Base-by-base conservation (phyloP, 306 rosid species). In the Quillaja saponaria region DNA sequence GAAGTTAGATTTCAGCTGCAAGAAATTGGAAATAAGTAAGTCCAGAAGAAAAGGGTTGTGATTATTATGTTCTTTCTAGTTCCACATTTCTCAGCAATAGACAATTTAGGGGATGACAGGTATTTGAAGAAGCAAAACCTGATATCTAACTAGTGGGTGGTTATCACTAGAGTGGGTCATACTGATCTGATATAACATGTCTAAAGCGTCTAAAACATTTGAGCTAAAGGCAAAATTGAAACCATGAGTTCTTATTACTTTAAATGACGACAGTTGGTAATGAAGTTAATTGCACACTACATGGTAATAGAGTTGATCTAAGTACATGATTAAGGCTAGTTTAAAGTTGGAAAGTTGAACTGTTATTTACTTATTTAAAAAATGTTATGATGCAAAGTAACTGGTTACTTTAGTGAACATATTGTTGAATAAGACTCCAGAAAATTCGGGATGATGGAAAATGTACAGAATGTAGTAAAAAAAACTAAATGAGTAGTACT, bases 1-100 rank as follows among this genome's bases (percentile, higher is more conserved):
- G n/a, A n/a, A n/a, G n/a, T n/a, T 54, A 46, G 13, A 53, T 17
- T 70, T 38, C 42, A 58, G 28, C 45, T 41, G 11, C 56, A 44
- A 46, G 52, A 54, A 66, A 54, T 0, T 12, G 13, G 6, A 18
- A 63, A 44, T 42, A 47, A n/a, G n/a, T n/a, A n/a, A n/a, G 10
- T 66, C 8, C 31, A 11, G 20, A 40, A 54, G 58, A 34, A 58
- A 51, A 12, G 51, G 59, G 66, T 47, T 67, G 65, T 74, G 42
- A 52, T 12, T 16, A 18, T 47, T 4, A 21, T 34, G 28, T 16
- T 13, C 1, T 55, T 55, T 63, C 42, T 19, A 4, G 56, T 31
- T 20, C 46, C 55, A 28, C 6, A 7, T 66, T 54, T 51, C 38
- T 46, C 19, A 42, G 9, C 41, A 44, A 16, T 60, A 3, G 68